These are phyloP conservation scores for Purshia tridentata DNA, from an alignment of 306 rosid genomes.

Conservation along the genomic window DNA sequence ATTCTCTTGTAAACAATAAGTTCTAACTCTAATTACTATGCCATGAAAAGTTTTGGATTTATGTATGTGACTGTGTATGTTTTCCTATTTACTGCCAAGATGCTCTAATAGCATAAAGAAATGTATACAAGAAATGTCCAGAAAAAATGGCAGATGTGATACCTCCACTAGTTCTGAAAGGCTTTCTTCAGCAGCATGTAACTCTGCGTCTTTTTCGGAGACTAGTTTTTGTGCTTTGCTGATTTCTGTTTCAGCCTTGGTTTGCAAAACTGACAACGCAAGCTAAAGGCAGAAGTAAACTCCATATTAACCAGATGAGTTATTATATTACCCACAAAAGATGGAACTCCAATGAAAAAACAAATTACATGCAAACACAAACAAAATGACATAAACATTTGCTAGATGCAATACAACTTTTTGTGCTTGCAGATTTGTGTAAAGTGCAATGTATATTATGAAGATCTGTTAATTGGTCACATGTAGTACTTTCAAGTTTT, in stretches of 20 bases:
- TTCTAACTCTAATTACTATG: not conserved
- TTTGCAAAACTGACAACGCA: slow-evolving; percentile 72
- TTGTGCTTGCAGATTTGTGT: not conserved
- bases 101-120: slow-evolving; percentile 17
- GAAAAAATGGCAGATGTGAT: slow-evolving; percentile 31
- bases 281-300: slow-evolving; percentile 50
- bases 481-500: not conserved
- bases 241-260: slow-evolving; percentile 74
- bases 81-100: slow-evolving; percentile 24
- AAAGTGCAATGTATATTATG: not conserved
- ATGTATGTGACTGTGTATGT: not conserved
- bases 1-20: not conserved
- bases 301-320: slow-evolving; percentile 23
- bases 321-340: not conserved
- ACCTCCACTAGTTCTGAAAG: slow-evolving; percentile 91
- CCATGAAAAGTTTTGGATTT: not conserved
- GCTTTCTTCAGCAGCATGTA: slow-evolving; percentile 70
- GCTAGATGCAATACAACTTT: not conserved
- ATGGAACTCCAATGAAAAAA: not conserved
- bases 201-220: slow-evolving; percentile 73
- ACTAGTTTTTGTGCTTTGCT: slow-evolving; percentile 63
- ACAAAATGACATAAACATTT: not conserved
- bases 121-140: slow-evolving; percentile 11
- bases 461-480: not conserved
- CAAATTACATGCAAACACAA: too few relatives aligned